Conservation (phyloP, 768 basidiomycete species). For the Boletus tomentosulus region DNA sequence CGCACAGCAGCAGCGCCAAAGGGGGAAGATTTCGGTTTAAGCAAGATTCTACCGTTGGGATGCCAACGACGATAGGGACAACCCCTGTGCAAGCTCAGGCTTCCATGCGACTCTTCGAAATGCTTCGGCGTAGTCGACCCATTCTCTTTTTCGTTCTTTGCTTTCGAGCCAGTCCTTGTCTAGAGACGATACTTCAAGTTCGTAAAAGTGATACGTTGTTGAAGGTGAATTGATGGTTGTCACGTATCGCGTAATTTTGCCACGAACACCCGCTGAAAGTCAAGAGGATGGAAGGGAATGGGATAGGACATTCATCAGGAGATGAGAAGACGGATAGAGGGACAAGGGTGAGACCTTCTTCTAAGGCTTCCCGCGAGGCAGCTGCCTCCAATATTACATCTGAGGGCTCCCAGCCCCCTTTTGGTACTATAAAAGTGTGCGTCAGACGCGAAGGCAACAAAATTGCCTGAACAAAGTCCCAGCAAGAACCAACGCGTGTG, state of each 20-base stretch:
- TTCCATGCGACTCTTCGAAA: constrained; percentile 76
- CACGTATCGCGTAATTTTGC: constrained; percentile 80
- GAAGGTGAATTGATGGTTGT: constrained; percentile 76
- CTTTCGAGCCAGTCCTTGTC: constrained; percentile 81
- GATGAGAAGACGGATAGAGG: constrained; percentile 67
- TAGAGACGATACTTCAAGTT: constrained; percentile 74
- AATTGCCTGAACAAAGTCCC: not conserved
- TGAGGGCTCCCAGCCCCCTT: constrained; percentile 85
- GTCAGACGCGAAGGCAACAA: constrained; percentile 5
- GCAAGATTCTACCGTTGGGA: constrained; percentile 41
- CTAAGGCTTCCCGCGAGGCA: constrained; percentile 86
- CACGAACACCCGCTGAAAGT: constrained; percentile 76
- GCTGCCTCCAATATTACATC: constrained; percentile 82
- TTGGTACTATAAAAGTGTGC: constrained; percentile 58
- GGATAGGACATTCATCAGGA: constrained; percentile 59
- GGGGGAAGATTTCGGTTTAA: not conserved
- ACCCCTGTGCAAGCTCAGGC: constrained; percentile 73
- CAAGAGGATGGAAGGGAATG: constrained; percentile 31
- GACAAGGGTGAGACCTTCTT: constrained; percentile 92
- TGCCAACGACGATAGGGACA: constrained; percentile 68
- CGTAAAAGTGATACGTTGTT: constrained; percentile 86
- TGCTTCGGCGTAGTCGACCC: constrained; percentile 87
- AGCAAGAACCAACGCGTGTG: not conserved
- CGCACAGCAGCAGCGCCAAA: constrained; percentile 10
- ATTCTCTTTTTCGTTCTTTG: constrained; percentile 76